phyloP scores from a whole-genome alignment of 345 rosid genomes.

The Citrus sp. region DNA sequence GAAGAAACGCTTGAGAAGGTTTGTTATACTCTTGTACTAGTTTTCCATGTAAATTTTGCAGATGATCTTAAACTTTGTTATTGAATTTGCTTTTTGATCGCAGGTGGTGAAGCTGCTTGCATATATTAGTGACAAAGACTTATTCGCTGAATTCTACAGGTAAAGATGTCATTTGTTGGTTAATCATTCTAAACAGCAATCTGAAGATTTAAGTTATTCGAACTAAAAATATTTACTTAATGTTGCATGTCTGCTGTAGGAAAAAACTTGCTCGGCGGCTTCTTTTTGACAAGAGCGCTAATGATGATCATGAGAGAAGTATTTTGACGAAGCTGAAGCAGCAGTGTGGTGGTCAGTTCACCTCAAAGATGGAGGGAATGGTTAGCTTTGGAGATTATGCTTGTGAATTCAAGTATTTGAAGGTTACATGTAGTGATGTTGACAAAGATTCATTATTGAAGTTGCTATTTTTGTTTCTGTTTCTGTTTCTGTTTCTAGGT shows the following conservation, averaged over 20 bases:
- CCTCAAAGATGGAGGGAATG: constrained; percentile 88
- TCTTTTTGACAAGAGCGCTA: constrained; percentile 62
- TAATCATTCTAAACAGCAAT: background rate
- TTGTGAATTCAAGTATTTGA: constrained; percentile 2
- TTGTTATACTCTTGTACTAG: background rate
- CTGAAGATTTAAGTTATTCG: background rate
- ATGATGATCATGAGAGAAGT: constrained; percentile 71
- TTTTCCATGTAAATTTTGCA: background rate
- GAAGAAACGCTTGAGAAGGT: constrained; percentile 80
- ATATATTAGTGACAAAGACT: constrained; percentile 66
- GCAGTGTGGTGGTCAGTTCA: constrained; percentile 76
- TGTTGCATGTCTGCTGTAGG: constrained; percentile 27
- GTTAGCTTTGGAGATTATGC: constrained; percentile 29
- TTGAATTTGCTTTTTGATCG: background rate
- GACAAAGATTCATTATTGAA: background rate
- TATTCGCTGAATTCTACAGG: constrained; percentile 71
- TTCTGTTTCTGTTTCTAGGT: constrained; percentile 36
- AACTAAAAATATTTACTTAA: background rate
- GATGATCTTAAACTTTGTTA: background rate
- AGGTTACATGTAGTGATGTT: background rate
- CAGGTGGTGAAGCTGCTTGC: constrained; percentile 76
- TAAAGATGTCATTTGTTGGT: constrained; percentile 1
- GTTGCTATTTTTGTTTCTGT: background rate
- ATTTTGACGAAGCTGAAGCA: constrained; percentile 70
- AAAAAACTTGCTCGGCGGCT: constrained; percentile 68